Percentiles rank a stretch among this genome's conserved stretches.
phyloP scores from a whole-genome alignment of 2,329 filamentous ascomycete genomes.

The Colletotrichum limetticola region DNA sequence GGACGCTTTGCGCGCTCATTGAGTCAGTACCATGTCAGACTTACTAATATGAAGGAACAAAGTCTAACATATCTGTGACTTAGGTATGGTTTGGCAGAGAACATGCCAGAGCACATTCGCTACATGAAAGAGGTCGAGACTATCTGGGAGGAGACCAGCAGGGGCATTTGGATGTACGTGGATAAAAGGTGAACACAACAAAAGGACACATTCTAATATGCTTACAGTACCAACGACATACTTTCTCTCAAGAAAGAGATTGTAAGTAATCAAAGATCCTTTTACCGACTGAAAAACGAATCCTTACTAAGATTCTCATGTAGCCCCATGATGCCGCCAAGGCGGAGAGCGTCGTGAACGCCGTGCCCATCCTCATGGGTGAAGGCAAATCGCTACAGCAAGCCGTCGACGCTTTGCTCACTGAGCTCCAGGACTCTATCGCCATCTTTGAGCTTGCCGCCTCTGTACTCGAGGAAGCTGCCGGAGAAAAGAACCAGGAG shows the following conservation, averaged over 20 bases:
- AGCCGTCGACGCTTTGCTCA: constrained; percentile 35
- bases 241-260: constrained; percentile 48
- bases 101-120: constrained; percentile 16
- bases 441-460: constrained; percentile 39
- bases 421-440: constrained; percentile 39
- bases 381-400: constrained; percentile 34
- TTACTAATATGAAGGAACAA: not conserved
- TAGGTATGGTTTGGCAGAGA: constrained; percentile 18
- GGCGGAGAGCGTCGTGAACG: constrained; percentile 43
- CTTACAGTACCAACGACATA: constrained; percentile 41
- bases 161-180: constrained; percentile 38
- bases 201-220: not conserved
- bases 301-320: too few species aligned
- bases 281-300: too few species aligned
- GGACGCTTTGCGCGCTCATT: constrained; percentile 41
- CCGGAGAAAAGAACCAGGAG: not conserved
- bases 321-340: constrained; percentile 21
- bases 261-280: constrained; percentile 29
- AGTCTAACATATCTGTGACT: not conserved
- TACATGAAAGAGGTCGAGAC: constrained; percentile 18
- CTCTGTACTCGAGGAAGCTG: constrained; percentile 26
- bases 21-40: constrained; percentile 32
- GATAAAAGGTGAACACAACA: not conserved
- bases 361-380: constrained; percentile 40
- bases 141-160: constrained; percentile 40